phyloP scores from a whole-genome alignment of 2,329 filamentous ascomycete species.

The Hypoxylon sp. region DNA sequence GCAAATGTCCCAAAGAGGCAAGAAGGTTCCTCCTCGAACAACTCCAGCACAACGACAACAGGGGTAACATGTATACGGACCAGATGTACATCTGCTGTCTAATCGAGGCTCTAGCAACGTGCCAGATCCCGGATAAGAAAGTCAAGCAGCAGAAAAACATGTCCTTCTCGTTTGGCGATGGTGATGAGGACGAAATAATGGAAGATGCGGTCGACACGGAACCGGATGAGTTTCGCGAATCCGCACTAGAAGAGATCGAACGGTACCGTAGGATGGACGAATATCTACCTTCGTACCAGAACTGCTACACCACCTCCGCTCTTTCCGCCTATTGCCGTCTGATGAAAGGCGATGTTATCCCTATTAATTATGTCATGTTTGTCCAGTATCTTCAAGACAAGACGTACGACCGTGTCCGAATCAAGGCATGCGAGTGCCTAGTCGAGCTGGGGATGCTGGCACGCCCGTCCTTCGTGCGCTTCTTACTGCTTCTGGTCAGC shows the following conservation, averaged over 20 bases:
- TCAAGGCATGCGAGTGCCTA: constrained; percentile 71
- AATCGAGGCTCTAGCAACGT: constrained; percentile 68
- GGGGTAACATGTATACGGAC: constrained; percentile 87
- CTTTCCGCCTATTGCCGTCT: constrained; percentile 67
- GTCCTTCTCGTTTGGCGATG: constrained; percentile 54
- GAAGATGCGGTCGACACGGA: constrained; percentile 51
- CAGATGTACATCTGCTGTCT: constrained; percentile 86
- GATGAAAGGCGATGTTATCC: constrained; percentile 71
- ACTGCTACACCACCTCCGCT: constrained; percentile 69
- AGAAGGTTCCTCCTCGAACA: constrained; percentile 88
- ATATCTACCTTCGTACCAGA: constrained; percentile 73
- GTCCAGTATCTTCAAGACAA: constrained; percentile 71
- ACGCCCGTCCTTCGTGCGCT: constrained; percentile 61
- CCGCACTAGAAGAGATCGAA: constrained; percentile 69
- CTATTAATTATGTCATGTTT: constrained; percentile 62
- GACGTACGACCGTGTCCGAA: constrained; percentile 67
- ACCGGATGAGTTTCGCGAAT: constrained; percentile 58
- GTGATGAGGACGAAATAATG: constrained; percentile 53
- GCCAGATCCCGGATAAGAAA: constrained; percentile 57
- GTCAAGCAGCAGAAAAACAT: constrained; percentile 50
- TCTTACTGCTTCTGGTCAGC: constrained; percentile 65
- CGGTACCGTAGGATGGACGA: constrained; percentile 73
- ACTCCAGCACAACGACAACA: constrained; percentile 93
- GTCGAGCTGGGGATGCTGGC: constrained; percentile 69
- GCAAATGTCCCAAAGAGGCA: constrained; percentile 79